phyloP scores from a whole-genome alignment of 169 alveolate species.

The Plasmodium inui region DNA sequence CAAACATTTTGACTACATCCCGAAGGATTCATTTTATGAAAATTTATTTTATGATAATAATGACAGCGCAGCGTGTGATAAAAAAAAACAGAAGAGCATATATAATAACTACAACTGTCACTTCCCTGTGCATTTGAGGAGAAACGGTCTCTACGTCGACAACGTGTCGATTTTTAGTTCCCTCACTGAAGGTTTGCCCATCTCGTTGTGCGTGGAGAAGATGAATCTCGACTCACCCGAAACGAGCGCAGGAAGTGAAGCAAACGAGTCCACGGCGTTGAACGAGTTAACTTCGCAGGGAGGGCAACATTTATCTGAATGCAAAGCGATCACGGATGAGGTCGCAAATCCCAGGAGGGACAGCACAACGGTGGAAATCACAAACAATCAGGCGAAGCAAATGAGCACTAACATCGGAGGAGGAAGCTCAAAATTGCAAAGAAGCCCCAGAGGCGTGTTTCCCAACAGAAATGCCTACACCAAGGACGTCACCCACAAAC shows the following conservation, averaged over 20 bases:
- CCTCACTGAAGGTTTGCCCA: conserved; percentile 30
- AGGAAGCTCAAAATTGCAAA: not conserved
- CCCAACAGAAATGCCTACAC: not conserved
- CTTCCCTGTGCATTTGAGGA: conserved; percentile 76
- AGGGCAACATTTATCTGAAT: not conserved
- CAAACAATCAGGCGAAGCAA: not conserved
- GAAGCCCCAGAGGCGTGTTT: not conserved
- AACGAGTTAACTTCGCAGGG: not conserved
- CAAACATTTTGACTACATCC: conserved; percentile 23
- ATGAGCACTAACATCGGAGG: not conserved
- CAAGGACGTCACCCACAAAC: conserved; percentile 14
- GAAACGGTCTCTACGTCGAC: conserved; percentile 71
- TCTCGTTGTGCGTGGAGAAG: not conserved
- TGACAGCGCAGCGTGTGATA: not conserved
- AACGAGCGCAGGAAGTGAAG: not conserved
- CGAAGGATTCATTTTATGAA: conserved; percentile 61
- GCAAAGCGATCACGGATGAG: not conserved
- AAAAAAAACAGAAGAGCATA: conserved; percentile 32
- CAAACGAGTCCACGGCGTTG: not conserved
- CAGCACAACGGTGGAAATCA: not conserved
- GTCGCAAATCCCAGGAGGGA: not conserved
- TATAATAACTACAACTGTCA: conserved; percentile 75
- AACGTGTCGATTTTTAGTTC: conserved; percentile 41
- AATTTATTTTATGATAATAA: conserved; percentile 21
- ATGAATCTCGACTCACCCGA: not conserved